Evolutionary conservation across 805 yeast genomes (phyloP), one percentile per base, ranked within the genome.

Genomic region (Yamadazyma ubonensis): DNA sequence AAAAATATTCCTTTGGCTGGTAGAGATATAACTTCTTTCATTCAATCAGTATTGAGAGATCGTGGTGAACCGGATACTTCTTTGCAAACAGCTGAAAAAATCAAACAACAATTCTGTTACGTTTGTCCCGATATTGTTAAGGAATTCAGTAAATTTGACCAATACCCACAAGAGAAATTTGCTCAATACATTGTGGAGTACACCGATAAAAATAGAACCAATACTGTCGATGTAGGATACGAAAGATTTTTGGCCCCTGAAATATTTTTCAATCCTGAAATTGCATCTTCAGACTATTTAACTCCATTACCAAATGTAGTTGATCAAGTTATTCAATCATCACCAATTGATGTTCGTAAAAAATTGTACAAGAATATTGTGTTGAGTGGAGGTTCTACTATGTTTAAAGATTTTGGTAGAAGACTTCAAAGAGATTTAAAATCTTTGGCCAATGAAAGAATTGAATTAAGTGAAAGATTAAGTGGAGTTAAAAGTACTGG

Each of bases 201-300:
- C 19, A 85, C 84, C 44, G 86, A 86, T 35, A 75, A 76, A 41
- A 71, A 73, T 51, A 79, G 76, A 42, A 51, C 50, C 26, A 55
- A 52, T 30, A 61, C 69, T 25, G 93, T 93, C 48, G 99, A 93
- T 63, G 93, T 93, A 44, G 99, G 98, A 40, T 93, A 93, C 65
- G 99, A 93, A 70, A 78, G 98, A 53, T 93, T 93, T 64, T 76
- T 93, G 62, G 99, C 99, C 1, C 98, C 99, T n/a, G 99, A 93
- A 65, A 90, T 93, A 55, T 93, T 93, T 69, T 93, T 93, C 78
- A 89, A 86, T 59, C 99, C 99, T 10, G 99, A 93, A 65, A 93
- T 93, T 56, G 95, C 95, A 36, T 85, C 96, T 4, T 81, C 96
- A 6, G 98, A 93, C 63, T 93, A 85, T 72, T 70, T 93, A 54